These are phyloP conservation scores for Cladosporium sp. DNA, from an alignment of 2,329 filamentous ascomycete species.

Conservation along the genomic window DNA sequence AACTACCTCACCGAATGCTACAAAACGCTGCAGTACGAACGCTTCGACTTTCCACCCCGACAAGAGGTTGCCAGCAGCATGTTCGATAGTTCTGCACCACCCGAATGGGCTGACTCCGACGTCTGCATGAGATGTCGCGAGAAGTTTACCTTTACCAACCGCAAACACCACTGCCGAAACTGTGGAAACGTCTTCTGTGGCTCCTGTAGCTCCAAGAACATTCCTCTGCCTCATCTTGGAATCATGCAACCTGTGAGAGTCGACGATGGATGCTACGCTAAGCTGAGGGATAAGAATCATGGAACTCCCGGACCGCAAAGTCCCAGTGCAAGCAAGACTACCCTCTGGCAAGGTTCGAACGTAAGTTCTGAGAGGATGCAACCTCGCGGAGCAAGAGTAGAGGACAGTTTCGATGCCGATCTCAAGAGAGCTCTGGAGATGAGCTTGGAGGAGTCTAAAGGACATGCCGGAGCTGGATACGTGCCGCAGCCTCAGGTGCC, in stretches of 20 bases:
- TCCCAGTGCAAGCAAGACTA: slow-evolving; percentile 50
- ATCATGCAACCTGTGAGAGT: slow-evolving; percentile 90
- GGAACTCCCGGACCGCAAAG: slow-evolving; percentile 31
- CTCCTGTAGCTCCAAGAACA: slow-evolving; percentile 85
- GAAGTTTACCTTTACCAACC: slow-evolving; percentile 93
- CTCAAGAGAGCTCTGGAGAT: slow-evolving; percentile 91
- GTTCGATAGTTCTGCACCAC: slow-evolving; percentile 96
- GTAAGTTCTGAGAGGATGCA: slow-evolving; percentile 65
- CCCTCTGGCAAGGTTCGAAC: slow-evolving; percentile 55
- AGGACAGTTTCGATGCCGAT: slow-evolving; percentile 92
- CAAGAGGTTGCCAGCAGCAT: slow-evolving; percentile 90
- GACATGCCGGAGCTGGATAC: slow-evolving; percentile 69
- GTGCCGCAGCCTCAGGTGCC: slow-evolving; percentile 50
- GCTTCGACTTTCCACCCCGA: slow-evolving; percentile 85
- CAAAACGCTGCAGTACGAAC: slow-evolving; percentile 76
- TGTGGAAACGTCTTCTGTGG: slow-evolving; percentile 98
- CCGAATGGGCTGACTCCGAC: slow-evolving; percentile 96
- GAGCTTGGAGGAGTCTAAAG: slow-evolving; percentile 92
- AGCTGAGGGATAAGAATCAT: slow-evolving; percentile 72
- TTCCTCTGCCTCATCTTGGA: slow-evolving; percentile 87
- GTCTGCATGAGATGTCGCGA: slow-evolving; percentile 98
- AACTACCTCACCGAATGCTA: slow-evolving; percentile 90
- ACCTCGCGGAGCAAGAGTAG: slow-evolving; percentile 81
- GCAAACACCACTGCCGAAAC: slow-evolving; percentile 97
- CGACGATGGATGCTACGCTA: slow-evolving; percentile 92